Evolutionary conservation across 805 yeast genomes (phyloP).

Genomic region (Pichia sporocuriosa): DNA sequence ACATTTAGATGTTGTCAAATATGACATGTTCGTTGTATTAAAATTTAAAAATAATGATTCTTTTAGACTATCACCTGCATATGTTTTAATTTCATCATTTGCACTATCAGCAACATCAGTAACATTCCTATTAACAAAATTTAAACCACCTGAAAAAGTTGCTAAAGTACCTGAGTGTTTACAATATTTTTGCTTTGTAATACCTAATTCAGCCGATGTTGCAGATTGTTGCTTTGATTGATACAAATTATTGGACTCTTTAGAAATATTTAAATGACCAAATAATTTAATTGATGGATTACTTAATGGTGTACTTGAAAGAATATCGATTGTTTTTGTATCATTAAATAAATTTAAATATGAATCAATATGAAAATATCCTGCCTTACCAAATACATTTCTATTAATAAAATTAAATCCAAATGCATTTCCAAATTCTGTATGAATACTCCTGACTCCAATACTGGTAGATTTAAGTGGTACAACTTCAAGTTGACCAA

Average conservation of each 20-base stretch:
- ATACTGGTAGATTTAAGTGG: conserved; percentile 1
- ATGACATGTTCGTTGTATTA: conserved; percentile 38
- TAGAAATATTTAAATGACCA: conserved; percentile 40
- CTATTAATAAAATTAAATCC: conserved; percentile 34
- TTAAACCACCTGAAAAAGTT: conserved; percentile 43
- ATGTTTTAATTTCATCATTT: conserved; percentile 47
- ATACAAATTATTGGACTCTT: conserved; percentile 46
- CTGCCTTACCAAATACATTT: conserved; percentile 67
- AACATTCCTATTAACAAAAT: conserved; percentile 50
- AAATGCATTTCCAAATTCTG: conserved; percentile 7
- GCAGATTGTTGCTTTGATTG: conserved; percentile 46
- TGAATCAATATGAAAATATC: conserved; percentile 46
- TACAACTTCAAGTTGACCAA: conserved; percentile 7
- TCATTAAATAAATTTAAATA: conserved; percentile 42
- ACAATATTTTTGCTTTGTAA: conserved; percentile 25
- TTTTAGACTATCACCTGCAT: conserved; percentile 60
- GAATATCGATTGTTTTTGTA: conserved; percentile 42
- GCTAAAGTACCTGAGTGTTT: conserved; percentile 11
- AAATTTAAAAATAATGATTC: conserved; percentile 41
- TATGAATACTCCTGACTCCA: conserved; percentile 7
- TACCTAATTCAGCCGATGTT: conserved; percentile 47
- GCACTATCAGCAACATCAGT: conserved; percentile 46
- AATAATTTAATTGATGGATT: conserved; percentile 42
- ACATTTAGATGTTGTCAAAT: conserved; percentile 26
- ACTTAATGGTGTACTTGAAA: conserved; percentile 38